A percentile compares a stretch with the other conserved stretches of the same genome.
Evolutionary conservation across 352 stramenopile genomes (phyloP).

Genomic region (Pythium aristosporum): DNA sequence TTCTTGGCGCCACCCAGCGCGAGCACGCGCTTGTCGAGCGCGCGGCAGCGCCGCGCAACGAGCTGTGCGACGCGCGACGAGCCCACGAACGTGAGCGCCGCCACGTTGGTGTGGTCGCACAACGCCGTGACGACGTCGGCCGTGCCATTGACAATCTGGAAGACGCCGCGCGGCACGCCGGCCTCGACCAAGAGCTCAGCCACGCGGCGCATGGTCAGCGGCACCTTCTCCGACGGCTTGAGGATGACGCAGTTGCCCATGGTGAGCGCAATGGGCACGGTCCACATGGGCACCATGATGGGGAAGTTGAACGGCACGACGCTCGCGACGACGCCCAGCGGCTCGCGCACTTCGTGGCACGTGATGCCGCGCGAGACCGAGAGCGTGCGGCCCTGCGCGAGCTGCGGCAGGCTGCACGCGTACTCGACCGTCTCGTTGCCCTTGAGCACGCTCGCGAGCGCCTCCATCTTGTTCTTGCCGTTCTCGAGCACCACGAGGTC

Average conservation of each 20-base stretch:
- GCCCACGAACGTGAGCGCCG: conserved; percentile 95
- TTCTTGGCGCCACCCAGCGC: conserved; percentile 97
- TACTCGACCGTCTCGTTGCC: conserved; percentile 98
- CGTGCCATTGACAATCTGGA: conserved; percentile 95
- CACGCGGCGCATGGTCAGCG: conserved; percentile 91
- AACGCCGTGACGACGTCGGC: conserved; percentile 89
- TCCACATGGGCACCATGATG: conserved; percentile 99
- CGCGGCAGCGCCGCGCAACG: conserved; percentile 88
- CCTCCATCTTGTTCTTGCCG: conserved; percentile 97
- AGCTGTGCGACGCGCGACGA: conserved; percentile 92
- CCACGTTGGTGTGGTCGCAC: conserved; percentile 90
- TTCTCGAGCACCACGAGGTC: conserved; percentile 95
- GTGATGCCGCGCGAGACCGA: conserved; percentile 89
- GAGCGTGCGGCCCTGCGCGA: conserved; percentile 88
- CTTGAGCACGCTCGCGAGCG: conserved; percentile 95
- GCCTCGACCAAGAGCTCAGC: conserved; percentile 88
- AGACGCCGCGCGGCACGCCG: conserved; percentile 93
- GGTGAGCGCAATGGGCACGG: conserved; percentile 95
- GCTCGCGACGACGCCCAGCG: conserved; percentile 90
- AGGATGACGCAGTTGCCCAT: conserved; percentile 97
- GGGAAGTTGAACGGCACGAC: conserved; percentile 98
- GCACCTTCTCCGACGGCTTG: conserved; percentile 97
- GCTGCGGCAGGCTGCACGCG: conserved; percentile 91
- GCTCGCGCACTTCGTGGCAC: conserved; percentile 92
- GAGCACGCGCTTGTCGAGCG: conserved; percentile 93